Base-by-base conservation (phyloP, 768 basidiomycete species). In the Hemileccinum rubropunctum region DNA sequence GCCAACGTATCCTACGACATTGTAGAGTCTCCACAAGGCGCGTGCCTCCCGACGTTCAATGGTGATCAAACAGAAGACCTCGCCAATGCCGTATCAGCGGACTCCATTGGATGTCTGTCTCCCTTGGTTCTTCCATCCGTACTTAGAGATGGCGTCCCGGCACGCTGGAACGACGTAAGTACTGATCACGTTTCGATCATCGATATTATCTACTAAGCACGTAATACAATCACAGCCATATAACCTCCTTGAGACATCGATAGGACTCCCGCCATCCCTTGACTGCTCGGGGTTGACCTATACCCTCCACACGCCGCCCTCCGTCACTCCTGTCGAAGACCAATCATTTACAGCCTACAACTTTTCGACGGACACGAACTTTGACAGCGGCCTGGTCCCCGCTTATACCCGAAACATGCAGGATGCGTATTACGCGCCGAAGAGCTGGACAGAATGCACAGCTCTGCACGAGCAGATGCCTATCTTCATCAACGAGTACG, bases 91-190 rank as follows among this genome's bases (percentile, higher is more conserved):
- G 44, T 67, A 45, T 53, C 54, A 21, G 45, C 36, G 27, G 66
- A 67, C 27, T 44, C 59, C 30, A 47, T 58, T 40, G 65, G 65
- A 20, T 60, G 56, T 27, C 61, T 67, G 5, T 67, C 66, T 17
- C 66, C 67, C 23, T 43, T 67, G 30, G 61, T 67, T 8, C 67
- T 68, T 42, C 65, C 65, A 4, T 67, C 65, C 33, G 44, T 58
- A 50, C 65, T 67, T 37, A 54, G 65, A 34, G 62, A 67, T 42
- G 65, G 56, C 14, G 48, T 47, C 23, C 59, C 67, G 7, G 65
- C 67, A 17, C 67, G 66, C 21, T 67, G 66, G 66, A 67, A 67
- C 55, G 61, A 68, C 58, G 67, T 67, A 54, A 67, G 65, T 54
- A 52, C 42, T 18, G 20, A 45, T 53, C 46, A 23, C 40, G 43